Base-by-base conservation (phyloP, 176 grass and related monocot species). In the Chloris gayana region DNA sequence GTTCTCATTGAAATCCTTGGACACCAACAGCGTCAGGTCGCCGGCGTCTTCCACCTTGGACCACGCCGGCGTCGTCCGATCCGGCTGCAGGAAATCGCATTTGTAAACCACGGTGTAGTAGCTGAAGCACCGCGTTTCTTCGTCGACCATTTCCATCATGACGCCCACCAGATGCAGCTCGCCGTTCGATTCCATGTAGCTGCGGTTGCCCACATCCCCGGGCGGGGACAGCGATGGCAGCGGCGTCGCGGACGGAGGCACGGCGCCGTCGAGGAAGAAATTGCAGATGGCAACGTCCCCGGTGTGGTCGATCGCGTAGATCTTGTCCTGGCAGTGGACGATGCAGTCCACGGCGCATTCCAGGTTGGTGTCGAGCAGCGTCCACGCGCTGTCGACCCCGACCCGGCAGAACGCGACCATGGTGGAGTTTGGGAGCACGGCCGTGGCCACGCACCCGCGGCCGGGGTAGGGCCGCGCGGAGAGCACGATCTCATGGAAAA, bases 401-500 rank as follows among this genome's bases (percentile, higher is more conserved):
- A 56, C 17, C 24, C 33, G 32, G 70, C 80, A 83, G 70, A 83
- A 56, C 22, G 46, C 70, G 24, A 83, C 70, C 45, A 14, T 63
- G 11, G 60, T 38, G 5, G 80, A 83, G 45, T 38, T 13, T 1
- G 70, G n/a, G 17, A 83, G 80, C 33, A 51, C 60, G 7, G 70
- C 60, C 80, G 67, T 66, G 31, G 70, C 70, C n/a, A 66, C 17
- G 58, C 59, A 83, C 3, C 37, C 42, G 1, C 8, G 12, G 72
- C 70, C 70, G 15, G 70, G 37, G 45, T 2, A 18, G 7, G 69
- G 22, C 18, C 9, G 19, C 8, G 57, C 42, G 17, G 80, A 83
- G n/a, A 83, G 70, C 32, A 74, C 60, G 45, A 83, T 66, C 60
- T 66, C 32, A 1, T 22, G 60, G n/a, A 83, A 66, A n/a, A 64